Evolutionary conservation across 2,329 filamentous ascomycete species (phyloP).

Genomic region (Epichloe sp.): DNA sequence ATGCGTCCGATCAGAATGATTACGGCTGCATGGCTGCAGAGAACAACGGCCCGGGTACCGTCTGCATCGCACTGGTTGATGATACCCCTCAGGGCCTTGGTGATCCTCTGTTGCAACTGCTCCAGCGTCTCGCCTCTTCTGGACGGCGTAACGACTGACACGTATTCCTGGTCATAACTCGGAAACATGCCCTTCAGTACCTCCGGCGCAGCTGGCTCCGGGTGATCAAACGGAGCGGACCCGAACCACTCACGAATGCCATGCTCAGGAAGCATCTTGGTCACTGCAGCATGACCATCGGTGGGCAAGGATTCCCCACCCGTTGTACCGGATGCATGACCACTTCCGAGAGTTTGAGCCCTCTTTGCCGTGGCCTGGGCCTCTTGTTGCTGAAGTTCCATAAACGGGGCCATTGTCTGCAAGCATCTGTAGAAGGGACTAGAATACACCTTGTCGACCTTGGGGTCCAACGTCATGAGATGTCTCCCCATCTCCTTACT

Average conservation of each 20-base stretch:
- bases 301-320: not conserved
- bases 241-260: slow-evolving; percentile 84
- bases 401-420: slow-evolving; percentile 65
- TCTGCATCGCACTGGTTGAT: slow-evolving; percentile 61
- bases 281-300: slow-evolving; percentile 5
- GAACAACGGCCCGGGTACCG: slow-evolving; percentile 55
- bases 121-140: slow-evolving; percentile 63
- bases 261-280: slow-evolving; percentile 39
- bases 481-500: slow-evolving; percentile 61
- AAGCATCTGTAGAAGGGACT: slow-evolving; percentile 81
- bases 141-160: slow-evolving; percentile 52
- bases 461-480: slow-evolving; percentile 48
- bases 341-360: not conserved
- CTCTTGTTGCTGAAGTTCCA: slow-evolving; percentile 27
- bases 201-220: slow-evolving; percentile 53
- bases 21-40: slow-evolving; percentile 83
- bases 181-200: slow-evolving; percentile 58
- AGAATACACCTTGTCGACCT: slow-evolving; percentile 66
- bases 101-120: slow-evolving; percentile 68
- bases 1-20: slow-evolving; percentile 77
- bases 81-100: slow-evolving; percentile 54
- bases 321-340: not conserved
- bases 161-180: slow-evolving; percentile 42
- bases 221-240: slow-evolving; percentile 71
- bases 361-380: not conserved